phyloP scores from a whole-genome alignment of 2,329 filamentous ascomycete species.

The Alternaria longipes region DNA sequence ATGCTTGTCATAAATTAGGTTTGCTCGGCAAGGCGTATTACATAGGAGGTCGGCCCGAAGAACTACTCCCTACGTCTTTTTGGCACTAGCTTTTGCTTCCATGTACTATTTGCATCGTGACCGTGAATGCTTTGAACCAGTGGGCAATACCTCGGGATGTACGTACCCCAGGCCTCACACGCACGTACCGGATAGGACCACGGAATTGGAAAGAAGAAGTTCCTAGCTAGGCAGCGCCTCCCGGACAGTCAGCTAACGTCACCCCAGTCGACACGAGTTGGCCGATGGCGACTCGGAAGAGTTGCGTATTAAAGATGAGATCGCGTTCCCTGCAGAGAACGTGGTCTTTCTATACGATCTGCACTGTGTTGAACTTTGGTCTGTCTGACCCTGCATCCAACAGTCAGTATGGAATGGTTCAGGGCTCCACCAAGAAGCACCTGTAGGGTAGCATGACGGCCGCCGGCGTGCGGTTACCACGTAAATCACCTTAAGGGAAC shows the following conservation, averaged over 20 bases:
- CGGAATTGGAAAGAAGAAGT: background rate
- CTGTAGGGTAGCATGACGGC: background rate
- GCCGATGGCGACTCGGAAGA: background rate
- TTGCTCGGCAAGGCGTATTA: background rate
- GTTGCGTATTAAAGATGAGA: background rate
- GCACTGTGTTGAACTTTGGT: background rate
- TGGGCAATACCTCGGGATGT: background rate
- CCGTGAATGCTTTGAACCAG: background rate
- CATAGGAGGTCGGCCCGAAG: background rate
- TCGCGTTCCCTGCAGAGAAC: background rate
- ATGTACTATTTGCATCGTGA: background rate
- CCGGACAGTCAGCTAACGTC: background rate
- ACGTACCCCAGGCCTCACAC: background rate
- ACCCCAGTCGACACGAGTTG: background rate
- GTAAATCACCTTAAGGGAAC: background rate
- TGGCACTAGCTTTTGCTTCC: background rate
- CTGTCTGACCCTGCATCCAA: background rate
- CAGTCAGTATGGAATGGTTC: background rate
- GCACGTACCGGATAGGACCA: background rate
- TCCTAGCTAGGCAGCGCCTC: background rate
- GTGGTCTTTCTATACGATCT: background rate
- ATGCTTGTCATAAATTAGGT: background rate
- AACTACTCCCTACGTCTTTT: background rate
- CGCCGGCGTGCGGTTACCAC: background rate
- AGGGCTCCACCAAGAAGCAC: background rate